Base-by-base conservation (phyloP, 1,284 basidiomycete species). In the Acaromyces ingoldii region DNA sequence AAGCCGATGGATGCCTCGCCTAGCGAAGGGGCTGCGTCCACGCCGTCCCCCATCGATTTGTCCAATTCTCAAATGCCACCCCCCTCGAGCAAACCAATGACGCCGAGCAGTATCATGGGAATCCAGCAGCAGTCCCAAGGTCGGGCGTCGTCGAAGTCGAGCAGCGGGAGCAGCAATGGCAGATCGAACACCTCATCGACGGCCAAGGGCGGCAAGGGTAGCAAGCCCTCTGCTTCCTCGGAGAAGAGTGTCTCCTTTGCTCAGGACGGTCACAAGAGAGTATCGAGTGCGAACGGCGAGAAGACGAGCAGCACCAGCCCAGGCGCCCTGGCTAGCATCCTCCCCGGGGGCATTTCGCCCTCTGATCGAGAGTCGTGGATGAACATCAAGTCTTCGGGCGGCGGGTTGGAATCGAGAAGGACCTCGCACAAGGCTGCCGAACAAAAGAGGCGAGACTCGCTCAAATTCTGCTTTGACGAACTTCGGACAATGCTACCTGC, bases 351-450 rank as follows among this genome's bases (percentile, higher is more conserved):
- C 0, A 44, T 68, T 0, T 59, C 64, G 15, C 51, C 56, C 13
- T 58, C 58, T 10, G 68, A 70, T 13, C 58, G 65, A 21, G 59
- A 64, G 33, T 57, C 62, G 1, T 73, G 69, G 69, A 48, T 67
- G 51, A 38, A 53, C 9, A 49, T 62, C 45, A 63, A 63, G 24
- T 60, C 60, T 2, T 53, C 60, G 0, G 58, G 62, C 19, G 53
- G 48, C 21, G 65, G 65, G 0, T 48, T 74, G 13, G 78, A 78
- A 41, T 73, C 81, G n/a, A 83, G 87, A 53, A 90, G 91, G 72
- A 88, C 88, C 0, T 92, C 91, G 0, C 93, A 98, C 78, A 97
- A 97, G 77, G 89, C 87, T 1, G 93, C 93, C 0, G 93, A 98
- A 77, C 93, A 98, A 75, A 93, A 95, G 75, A 85, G 93, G 19